A percentile compares a stretch with the other conserved stretches of the same genome.
Evolutionary conservation across 2,329 filamentous ascomycete genomes (phyloP).

Genomic region (Alternaria dauci): DNA sequence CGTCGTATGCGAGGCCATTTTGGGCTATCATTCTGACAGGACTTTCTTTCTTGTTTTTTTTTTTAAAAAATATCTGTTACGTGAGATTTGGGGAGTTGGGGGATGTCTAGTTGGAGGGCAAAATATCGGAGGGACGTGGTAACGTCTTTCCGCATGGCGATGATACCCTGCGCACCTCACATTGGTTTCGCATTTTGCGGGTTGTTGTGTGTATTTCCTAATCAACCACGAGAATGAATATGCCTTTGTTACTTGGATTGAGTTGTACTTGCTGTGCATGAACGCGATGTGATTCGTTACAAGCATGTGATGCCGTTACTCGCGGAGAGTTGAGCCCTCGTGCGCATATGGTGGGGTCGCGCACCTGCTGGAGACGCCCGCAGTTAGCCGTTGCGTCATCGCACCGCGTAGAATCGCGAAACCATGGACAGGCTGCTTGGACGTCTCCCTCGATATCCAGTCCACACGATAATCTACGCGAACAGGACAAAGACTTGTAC

Average conservation of each 20-base stretch:
- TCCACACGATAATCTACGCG: background rate
- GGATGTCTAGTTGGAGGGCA: slow-evolving; percentile 14
- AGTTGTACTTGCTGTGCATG: background rate
- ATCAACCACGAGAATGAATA: slow-evolving; percentile 18
- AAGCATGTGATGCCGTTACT: background rate
- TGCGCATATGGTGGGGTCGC: slow-evolving; percentile 8
- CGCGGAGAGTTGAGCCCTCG: background rate
- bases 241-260: slow-evolving; percentile 1
- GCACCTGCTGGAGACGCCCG: slow-evolving; percentile 17
- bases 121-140: slow-evolving; percentile 11
- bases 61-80: background rate
- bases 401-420: slow-evolving; percentile 13
- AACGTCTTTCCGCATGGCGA: slow-evolving; percentile 18
- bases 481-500: background rate
- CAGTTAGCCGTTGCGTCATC: slow-evolving; percentile 37
- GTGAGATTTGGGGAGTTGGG: background rate
- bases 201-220: slow-evolving; percentile 15
- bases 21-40: background rate
- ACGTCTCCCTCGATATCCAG: slow-evolving; percentile 11
- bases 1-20: background rate
- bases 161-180: slow-evolving; percentile 21
- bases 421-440: slow-evolving; percentile 25
- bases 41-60: slow-evolving; percentile 4
- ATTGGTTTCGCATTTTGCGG: slow-evolving; percentile 9
- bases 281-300: background rate